Conservation (phyloP, 1,284 basidiomycete genomes). For the Mycena sp. region DNA sequence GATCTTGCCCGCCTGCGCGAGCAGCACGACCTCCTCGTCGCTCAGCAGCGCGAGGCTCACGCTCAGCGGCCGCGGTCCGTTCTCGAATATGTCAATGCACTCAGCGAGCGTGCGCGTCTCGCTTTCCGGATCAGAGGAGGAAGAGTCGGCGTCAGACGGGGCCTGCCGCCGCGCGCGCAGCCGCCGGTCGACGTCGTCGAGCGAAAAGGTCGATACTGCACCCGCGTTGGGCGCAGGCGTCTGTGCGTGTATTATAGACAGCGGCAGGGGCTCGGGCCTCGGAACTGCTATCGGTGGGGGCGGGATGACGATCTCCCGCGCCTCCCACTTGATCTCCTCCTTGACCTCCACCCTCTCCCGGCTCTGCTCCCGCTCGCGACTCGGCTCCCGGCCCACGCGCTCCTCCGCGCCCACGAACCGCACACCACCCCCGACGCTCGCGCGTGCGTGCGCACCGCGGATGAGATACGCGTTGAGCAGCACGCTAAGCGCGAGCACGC, state of each 20-base stretch:
- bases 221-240: conserved; percentile 22
- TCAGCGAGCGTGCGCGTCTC: conserved; percentile 83
- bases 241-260: conserved; percentile 21
- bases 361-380: no score
- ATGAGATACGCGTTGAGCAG: conserved; percentile 95
- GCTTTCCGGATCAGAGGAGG: conserved; percentile 22
- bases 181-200: conserved; percentile 59
- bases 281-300: no score
- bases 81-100: conserved; percentile 88
- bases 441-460: conserved; percentile 60
- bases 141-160: neutral
- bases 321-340: conserved; percentile 17
- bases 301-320: no score
- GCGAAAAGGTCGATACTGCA: conserved; percentile 52
- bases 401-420: conserved; percentile 55
- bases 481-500: conserved; percentile 88
- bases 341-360: neutral
- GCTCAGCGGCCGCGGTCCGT: conserved; percentile 71
- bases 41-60: conserved; percentile 62
- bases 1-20: conserved; percentile 94
- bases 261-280: conserved; percentile 1
- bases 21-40: conserved; percentile 93
- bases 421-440: conserved; percentile 48
- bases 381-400: no score
- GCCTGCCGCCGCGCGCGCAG: conserved; percentile 46